phyloP scores from a whole-genome alignment of 805 yeast genomes.

The Yarrowia sp. region DNA sequence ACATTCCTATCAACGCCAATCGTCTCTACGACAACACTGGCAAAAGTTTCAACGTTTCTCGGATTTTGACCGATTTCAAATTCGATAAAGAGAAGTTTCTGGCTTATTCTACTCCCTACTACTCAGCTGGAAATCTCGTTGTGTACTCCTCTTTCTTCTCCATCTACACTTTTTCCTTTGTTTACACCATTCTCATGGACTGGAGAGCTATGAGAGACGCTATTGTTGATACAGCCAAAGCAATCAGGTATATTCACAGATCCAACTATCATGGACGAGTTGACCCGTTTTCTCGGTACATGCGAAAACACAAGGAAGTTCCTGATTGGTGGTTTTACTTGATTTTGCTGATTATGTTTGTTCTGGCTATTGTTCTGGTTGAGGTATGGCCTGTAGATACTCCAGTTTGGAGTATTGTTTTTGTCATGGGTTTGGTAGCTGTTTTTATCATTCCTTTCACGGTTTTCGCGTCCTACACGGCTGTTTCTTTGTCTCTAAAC shows the following conservation, averaged over 20 bases:
- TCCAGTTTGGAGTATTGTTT: constrained; percentile 54
- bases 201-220: constrained; percentile 32
- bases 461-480: constrained; percentile 59
- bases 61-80: constrained; percentile 38
- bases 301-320: constrained; percentile 53
- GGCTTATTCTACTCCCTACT: constrained; percentile 65
- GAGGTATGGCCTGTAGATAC: constrained; percentile 32
- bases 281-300: constrained; percentile 30
- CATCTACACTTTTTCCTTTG: constrained; percentile 54
- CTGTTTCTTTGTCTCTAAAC: constrained; percentile 54
- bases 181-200: constrained; percentile 39
- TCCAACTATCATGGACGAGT: constrained; percentile 15
- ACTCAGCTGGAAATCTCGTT: constrained; percentile 48
- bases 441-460: constrained; percentile 62
- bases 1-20: constrained; percentile 59
- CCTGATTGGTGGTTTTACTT: constrained; percentile 73
- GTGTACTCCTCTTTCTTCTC: constrained; percentile 58
- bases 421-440: constrained; percentile 53
- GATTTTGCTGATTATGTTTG: constrained; percentile 46
- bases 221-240: neutral
- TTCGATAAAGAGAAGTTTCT: constrained; percentile 51
- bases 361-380: constrained; percentile 32
- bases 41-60: constrained; percentile 47
- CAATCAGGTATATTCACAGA: neutral
- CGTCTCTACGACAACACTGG: constrained; percentile 55